Evolutionary conservation across 1,284 basidiomycete species (phyloP).

Genomic region (Lignosus rhinocerotis): DNA sequence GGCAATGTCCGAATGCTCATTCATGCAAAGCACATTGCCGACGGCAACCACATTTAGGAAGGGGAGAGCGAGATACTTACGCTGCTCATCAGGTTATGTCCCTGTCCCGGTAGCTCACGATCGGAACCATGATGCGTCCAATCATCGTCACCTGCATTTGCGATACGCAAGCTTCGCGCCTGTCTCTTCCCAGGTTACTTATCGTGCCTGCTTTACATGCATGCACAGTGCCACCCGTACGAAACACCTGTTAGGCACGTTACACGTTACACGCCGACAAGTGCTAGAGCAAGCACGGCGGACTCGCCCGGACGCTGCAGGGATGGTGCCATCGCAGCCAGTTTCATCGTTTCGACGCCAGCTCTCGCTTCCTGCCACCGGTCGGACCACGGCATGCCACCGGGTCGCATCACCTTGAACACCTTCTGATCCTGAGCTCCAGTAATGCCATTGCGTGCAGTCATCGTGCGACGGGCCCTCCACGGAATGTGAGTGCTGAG

Average conservation of each 20-base stretch:
- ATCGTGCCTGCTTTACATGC: slow-evolving; percentile 1
- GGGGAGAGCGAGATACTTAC: not conserved
- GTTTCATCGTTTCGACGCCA: not conserved
- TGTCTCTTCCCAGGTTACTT: not conserved
- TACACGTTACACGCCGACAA: not conserved
- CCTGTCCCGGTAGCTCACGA: not conserved
- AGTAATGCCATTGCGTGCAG: not conserved
- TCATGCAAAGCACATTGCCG: not conserved
- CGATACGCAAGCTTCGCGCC: not conserved
- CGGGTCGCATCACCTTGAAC: not conserved
- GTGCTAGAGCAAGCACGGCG: not conserved
- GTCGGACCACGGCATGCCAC: not conserved
- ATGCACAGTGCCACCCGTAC: not conserved
- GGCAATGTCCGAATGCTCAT: too few relatives aligned
- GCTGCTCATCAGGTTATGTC: not conserved
- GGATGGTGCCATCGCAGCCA: not conserved
- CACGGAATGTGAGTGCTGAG: too few relatives aligned
- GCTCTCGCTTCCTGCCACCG: not conserved
- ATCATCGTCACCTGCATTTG: not conserved
- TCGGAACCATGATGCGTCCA: not conserved
- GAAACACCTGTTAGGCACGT: not conserved
- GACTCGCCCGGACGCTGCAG: not conserved
- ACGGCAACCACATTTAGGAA: not conserved
- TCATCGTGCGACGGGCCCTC: not conserved
- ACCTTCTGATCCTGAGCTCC: not conserved